Evolutionary conservation across 495 filamentous ascomycete genomes (phyloP).

Genomic region (Diplogelasinospora grovesii): DNA sequence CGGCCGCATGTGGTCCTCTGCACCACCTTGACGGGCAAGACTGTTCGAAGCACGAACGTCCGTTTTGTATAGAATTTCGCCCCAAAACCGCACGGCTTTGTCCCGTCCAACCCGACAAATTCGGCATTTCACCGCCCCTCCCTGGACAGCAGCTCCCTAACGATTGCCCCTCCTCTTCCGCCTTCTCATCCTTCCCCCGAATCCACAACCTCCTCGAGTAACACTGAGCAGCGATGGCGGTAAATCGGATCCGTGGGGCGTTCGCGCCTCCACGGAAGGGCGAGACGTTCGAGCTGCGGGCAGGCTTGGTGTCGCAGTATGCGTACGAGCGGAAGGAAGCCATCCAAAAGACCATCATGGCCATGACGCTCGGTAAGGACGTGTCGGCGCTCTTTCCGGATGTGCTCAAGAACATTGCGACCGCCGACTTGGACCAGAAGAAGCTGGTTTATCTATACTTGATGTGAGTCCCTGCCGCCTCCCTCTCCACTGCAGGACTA

Average conservation of each 20-base stretch:
- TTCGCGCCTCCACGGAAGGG: conserved; percentile 89
- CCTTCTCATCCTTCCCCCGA: neutral
- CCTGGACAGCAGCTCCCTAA: neutral
- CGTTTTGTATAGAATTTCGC: too few relatives aligned
- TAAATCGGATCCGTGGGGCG: conserved; percentile 91
- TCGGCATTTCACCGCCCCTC: conserved; percentile 13
- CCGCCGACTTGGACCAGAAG: conserved; percentile 92
- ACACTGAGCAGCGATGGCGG: conserved; percentile 46
- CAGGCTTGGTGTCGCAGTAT: conserved; percentile 97
- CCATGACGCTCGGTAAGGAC: conserved; percentile 98
- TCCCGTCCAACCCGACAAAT: neutral
- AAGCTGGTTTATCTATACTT: conserved; percentile 98
- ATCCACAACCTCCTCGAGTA: conserved; percentile 1
- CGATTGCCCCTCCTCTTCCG: conserved; percentile 6
- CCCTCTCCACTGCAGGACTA: too few relatives aligned
- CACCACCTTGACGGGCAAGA: neutral
- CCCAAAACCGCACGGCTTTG: too few relatives aligned
- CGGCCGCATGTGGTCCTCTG: neutral
- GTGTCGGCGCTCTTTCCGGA: conserved; percentile 97
- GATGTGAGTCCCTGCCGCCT: conserved; percentile 58
- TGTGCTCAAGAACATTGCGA: conserved; percentile 98
- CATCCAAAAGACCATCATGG: conserved; percentile 99
- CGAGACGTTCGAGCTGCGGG: conserved; percentile 96
- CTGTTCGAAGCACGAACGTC: neutral
- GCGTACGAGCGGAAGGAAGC: conserved; percentile 98